Conservation (phyloP, 441 rosid species). For the Croton setiger region DNA sequence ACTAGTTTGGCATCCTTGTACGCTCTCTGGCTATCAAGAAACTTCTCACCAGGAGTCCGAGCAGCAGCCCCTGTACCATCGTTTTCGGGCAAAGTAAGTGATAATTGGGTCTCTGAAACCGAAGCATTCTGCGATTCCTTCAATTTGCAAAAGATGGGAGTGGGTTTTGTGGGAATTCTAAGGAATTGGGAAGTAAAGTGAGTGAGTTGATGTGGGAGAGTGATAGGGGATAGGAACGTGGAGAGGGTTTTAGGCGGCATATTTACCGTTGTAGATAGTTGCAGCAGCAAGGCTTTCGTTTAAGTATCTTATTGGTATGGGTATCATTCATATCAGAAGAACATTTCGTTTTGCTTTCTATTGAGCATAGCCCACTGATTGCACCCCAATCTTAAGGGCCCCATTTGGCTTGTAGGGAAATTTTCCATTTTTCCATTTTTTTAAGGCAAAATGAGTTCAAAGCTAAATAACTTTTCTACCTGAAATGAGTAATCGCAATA, state of each 20-base stretch:
- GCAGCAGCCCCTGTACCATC: constrained; percentile 74
- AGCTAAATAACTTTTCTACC: too few species aligned
- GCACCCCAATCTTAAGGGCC: too few species aligned
- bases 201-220: constrained; percentile 38
- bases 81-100: constrained; percentile 26
- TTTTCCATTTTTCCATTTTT: too few species aligned
- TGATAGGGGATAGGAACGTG: constrained; percentile 40
- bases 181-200: constrained; percentile 28
- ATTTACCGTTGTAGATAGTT: neutral
- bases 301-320: too few species aligned
- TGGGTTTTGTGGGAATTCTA: constrained; percentile 19
- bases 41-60: constrained; percentile 66
- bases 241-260: constrained; percentile 60
- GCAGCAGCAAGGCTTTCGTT: too few species aligned
- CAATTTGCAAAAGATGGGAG: constrained; percentile 38
- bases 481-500: too few species aligned
- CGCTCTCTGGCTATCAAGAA: constrained; percentile 57
- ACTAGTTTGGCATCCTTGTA: constrained; percentile 53
- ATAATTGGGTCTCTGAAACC: constrained; percentile 23
- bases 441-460: too few species aligned
- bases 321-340: too few species aligned
- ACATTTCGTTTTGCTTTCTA: too few species aligned
- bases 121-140: constrained; percentile 24
- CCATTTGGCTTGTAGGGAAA: too few species aligned
- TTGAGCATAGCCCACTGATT: too few species aligned